phyloP scores from a whole-genome alignment of 2,329 filamentous ascomycete genomes.

The Penicillium freii region DNA sequence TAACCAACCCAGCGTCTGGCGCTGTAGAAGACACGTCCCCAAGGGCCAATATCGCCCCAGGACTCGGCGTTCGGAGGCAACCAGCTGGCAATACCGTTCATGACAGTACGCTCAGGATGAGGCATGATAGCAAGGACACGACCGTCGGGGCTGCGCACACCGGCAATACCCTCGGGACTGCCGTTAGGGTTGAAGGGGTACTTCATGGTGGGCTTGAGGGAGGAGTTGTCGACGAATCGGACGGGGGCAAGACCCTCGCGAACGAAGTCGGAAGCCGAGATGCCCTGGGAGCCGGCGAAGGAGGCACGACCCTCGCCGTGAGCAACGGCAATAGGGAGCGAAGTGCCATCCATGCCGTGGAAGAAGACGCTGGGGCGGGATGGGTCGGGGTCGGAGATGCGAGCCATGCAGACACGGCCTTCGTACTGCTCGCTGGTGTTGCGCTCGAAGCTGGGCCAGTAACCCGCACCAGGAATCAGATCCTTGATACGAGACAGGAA shows the following conservation, averaged over 20 bases:
- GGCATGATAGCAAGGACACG: constrained; percentile 88
- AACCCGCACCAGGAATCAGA: constrained; percentile 76
- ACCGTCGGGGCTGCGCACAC: constrained; percentile 72
- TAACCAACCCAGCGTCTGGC: constrained; percentile 82
- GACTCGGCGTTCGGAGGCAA: constrained; percentile 62
- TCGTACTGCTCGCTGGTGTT: constrained; percentile 90
- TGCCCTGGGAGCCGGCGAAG: constrained; percentile 56
- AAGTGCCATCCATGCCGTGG: constrained; percentile 78
- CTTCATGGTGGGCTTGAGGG: constrained; percentile 65
- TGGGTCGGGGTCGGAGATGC: constrained; percentile 63
- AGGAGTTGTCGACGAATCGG: constrained; percentile 81
- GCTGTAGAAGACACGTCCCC: constrained; percentile 82
- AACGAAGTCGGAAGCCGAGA: constrained; percentile 53
- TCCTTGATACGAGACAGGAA: constrained; percentile 82
- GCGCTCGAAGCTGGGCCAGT: constrained; percentile 83
- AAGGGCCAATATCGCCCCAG: constrained; percentile 81
- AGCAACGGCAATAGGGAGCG: constrained; percentile 80
- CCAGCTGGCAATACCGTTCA: constrained; percentile 76
- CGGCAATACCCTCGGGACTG: constrained; percentile 76
- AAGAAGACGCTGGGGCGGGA: constrained; percentile 74
- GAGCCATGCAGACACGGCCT: constrained; percentile 80
- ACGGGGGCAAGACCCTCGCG: constrained; percentile 70
- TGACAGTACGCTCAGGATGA: constrained; percentile 84
- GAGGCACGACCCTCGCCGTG: constrained; percentile 86
- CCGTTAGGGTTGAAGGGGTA: constrained; percentile 93